phyloP scores from a whole-genome alignment of 1,284 basidiomycete genomes.

The Ganoderma meredithae region DNA sequence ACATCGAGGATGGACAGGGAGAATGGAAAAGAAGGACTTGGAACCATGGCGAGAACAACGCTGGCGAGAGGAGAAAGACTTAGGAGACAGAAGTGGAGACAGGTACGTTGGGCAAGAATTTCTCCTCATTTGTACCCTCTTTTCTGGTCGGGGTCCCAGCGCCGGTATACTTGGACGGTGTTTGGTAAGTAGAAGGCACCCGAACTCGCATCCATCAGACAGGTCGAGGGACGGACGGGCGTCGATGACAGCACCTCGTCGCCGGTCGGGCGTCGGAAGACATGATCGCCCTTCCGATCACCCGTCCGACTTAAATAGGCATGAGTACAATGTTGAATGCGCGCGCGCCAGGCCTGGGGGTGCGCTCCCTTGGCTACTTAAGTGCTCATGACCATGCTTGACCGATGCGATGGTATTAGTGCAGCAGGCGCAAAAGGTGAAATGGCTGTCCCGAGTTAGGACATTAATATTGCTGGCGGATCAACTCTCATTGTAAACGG shows the following conservation, averaged over 20 bases:
- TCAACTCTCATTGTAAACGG: not conserved
- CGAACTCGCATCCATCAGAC: not conserved
- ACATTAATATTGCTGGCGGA: not conserved
- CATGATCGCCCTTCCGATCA: not conserved
- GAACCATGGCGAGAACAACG: not conserved
- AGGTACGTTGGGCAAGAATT: not conserved
- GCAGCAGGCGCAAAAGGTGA: not conserved
- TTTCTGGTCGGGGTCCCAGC: not conserved
- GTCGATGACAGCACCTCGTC: not conserved
- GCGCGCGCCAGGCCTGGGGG: not conserved
- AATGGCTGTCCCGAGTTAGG: not conserved
- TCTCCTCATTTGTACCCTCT: not conserved
- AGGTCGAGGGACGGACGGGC: not conserved
- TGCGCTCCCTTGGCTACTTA: not conserved
- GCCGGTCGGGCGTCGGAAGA: not conserved
- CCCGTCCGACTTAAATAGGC: not conserved
- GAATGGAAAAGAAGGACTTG: not conserved
- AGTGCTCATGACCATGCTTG: not conserved
- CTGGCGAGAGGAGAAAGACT: not conserved
- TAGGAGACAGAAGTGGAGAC: not conserved
- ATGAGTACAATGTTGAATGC: not conserved
- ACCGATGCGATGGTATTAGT: not conserved
- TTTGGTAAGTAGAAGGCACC: not conserved
- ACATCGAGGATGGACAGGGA: conserved; percentile 12
- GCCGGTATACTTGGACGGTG: not conserved